Evolutionary conservation across 169 alveolate species (phyloP).

Genomic region (Theileria equi): DNA sequence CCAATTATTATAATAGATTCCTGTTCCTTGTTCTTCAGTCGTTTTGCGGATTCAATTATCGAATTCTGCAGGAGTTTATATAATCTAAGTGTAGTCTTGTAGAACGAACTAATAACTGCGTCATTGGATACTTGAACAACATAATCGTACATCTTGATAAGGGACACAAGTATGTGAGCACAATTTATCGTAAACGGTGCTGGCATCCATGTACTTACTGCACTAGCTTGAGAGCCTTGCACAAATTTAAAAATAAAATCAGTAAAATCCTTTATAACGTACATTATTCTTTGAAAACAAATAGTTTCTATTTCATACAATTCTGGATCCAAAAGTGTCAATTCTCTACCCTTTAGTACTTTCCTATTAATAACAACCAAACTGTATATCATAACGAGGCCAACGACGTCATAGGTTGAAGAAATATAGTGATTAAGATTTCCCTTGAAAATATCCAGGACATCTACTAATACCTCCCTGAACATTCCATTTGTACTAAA

Average conservation of each 20-base stretch:
- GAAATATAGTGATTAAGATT: slow-evolving; percentile 16
- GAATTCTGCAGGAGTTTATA: too few species aligned
- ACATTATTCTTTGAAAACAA: slow-evolving; percentile 6
- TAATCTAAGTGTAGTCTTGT: too few species aligned
- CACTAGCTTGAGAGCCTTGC: slow-evolving; percentile 10
- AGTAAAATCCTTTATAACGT: slow-evolving; percentile 21
- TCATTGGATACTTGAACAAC: not conserved
- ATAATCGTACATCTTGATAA: slow-evolving; percentile 8
- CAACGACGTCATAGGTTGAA: slow-evolving; percentile 35
- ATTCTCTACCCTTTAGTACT: slow-evolving; percentile 24
- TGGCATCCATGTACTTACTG: slow-evolving; percentile 49
- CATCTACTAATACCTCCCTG: slow-evolving; percentile 45
- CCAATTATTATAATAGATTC: too few species aligned
- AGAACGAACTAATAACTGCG: too few species aligned
- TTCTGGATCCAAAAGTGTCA: slow-evolving; percentile 24
- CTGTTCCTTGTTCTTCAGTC: too few species aligned
- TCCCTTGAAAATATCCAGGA: slow-evolving; percentile 13
- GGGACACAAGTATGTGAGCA: slow-evolving; percentile 21
- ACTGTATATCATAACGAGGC: slow-evolving; percentile 13
- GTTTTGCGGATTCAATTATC: too few species aligned
- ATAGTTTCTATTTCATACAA: slow-evolving; percentile 35
- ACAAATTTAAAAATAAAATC: slow-evolving; percentile 17
- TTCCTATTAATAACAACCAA: slow-evolving; percentile 32
- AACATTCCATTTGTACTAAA: not conserved
- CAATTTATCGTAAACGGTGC: slow-evolving; percentile 41